Base-by-base conservation (phyloP, 805 yeast genomes). In the Candida jianshihensis region DNA sequence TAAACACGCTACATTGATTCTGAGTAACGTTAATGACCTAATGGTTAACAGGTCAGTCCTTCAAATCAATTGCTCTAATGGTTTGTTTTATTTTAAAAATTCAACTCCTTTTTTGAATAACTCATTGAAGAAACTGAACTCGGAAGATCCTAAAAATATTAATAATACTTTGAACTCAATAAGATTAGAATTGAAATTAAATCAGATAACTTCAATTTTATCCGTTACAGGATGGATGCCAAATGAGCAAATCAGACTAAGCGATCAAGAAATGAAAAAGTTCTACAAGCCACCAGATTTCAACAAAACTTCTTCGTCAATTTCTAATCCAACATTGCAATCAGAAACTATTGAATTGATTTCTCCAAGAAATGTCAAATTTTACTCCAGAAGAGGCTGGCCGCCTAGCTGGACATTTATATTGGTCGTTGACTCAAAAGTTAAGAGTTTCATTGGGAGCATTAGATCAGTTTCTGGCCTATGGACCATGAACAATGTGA, bases 161-260 rank as follows among this genome's bases (percentile, higher is more conserved):
- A 49, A 52, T 30, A 41, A 40, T 3, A 50, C 48, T 15, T 31
- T 52, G 20, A 40, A 41, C 13, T 15, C 41, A 8, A 38, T 51
- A 5, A 44, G 52, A 27, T 30, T 38, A 5, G 47, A 46, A 17
- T 26, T 42, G 15, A 46, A 46, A 30, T 41, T 49, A 19, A 61
- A 65, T 30, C 81, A 78, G 39, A 61, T 79, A 20, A 59, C 72
- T 11, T 68, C 74, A 8, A 66, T 78, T 41, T 68, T 85, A 37
- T 63, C 66, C 26, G 80, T 85, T 0, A 71, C 79, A 0, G 84
- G 80, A 20, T 84, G 92, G 92, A 67, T 74, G 6, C 61, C 66
- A n/a, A 73, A 73, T 44, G 74, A 71, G 28, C 67, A 73, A 28
- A 66, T 82, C 32, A 64, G 59, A 22, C 48, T 83, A 20, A 60